Evolutionary conservation across 2,329 filamentous ascomycete genomes (phyloP), one percentile per base, ranked within the genome.

Genomic region (Fusarium tjaetaba): DNA sequence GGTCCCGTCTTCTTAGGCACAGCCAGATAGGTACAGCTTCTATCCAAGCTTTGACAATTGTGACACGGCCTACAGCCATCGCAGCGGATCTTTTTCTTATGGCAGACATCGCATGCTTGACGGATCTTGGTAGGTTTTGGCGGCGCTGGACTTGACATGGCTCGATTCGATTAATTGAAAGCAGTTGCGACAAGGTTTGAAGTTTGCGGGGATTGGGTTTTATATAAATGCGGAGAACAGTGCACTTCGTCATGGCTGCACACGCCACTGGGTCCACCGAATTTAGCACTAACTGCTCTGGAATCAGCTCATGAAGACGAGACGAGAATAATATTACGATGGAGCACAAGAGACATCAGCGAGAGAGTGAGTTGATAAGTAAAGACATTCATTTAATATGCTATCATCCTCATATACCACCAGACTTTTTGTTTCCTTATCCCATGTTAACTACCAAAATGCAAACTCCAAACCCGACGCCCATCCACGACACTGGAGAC

Each of bases 21-120:
- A 1, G 78, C 78, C 15, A 79, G 16, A 59, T 81, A 81, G 0
- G 78, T 80, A 61, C 80, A 81, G 4, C 52, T 53, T 26, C 68
- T 24, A 8, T 52, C 61, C 2, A 70, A 64, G 1, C 51, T 48
- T n/a, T 28, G 51, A 36, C 80, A 81, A 65, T 79, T 80, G 9
- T 53, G 34, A 45, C 80, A 81, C 1, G 80, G 79, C 3, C 51
- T 61, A 4, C 48, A 43, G 7, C 79, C 78, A 51, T 81, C 72
- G 24, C 80, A 81, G 30, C 80, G 79, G 1, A 79, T 72, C 52
- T 81, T 81, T 7, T 78, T 66, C 9, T 49, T 52, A 36, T 79
- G 79, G n/a, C 80, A 81, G 16, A 72, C 51, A 53, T 81, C 80
- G 32, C 80, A 81, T 2, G 80, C 80, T 51, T 81, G 78, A 2